Conservation (phyloP, 202 grass and related monocot species). For the Zizania palustris region DNA sequence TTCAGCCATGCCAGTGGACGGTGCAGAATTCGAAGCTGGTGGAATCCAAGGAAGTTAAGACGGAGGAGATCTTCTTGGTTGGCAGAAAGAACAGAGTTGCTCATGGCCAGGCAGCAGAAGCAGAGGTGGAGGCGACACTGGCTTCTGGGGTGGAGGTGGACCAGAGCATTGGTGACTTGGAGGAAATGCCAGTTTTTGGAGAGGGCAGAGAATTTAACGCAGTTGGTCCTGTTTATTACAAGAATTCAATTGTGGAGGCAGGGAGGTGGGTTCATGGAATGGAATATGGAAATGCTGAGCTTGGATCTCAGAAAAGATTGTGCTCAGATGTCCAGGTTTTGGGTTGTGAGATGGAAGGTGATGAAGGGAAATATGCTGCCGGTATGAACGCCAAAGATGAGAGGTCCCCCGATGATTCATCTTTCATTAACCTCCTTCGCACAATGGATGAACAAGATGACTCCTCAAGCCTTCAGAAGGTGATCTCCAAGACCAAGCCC, state of each 20-base stretch:
- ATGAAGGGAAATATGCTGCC: background rate
- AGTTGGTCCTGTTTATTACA: background rate
- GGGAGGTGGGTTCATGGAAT: background rate
- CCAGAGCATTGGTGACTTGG: constrained; percentile 5
- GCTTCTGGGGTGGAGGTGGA: background rate
- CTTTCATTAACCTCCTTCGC: background rate
- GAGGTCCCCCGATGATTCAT: constrained; percentile 12
- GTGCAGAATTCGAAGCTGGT: background rate
- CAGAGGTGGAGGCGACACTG: background rate
- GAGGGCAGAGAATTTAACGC: background rate
- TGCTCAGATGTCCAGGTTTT: background rate
- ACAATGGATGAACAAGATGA: constrained; percentile 18
- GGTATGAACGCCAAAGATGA: background rate
- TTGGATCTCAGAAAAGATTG: background rate
- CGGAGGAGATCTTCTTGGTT: background rate
- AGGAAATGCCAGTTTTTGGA: constrained; percentile 38
- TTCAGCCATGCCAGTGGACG: background rate
- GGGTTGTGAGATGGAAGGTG: background rate
- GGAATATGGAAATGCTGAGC: background rate
- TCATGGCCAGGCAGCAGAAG: background rate
- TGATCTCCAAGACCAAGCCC: background rate
- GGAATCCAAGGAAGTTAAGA: background rate
- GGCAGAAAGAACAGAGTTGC: background rate
- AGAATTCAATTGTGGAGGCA: background rate
- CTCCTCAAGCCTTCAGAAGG: background rate